Base-by-base conservation (phyloP, 441 rosid species). In the Erodium texanum region DNA sequence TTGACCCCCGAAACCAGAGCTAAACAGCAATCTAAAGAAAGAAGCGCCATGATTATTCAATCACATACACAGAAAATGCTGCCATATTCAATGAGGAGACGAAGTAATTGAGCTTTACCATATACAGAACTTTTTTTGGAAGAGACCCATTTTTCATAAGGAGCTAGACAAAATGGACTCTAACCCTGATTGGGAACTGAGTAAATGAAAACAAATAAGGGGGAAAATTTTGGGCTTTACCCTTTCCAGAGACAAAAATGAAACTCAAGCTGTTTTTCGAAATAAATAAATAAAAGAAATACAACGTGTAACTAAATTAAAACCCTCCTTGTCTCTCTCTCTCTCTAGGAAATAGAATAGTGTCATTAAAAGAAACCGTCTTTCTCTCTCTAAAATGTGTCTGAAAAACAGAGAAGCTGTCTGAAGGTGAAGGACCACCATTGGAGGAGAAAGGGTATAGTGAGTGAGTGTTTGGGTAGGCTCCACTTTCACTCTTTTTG, bases 41-140 rank as follows among this genome's bases (percentile, higher is more conserved):
- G 20, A 71, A 64, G n/a, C 10, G 11, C 61, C 65, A 79, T 66
- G 68, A 71, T 63, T 43, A 64, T 74, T 68, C 70, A 72, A 73
- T 78, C 76, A 71, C 61, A 54, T 6, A 66, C 50, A 66, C 12
- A 45, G 65, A 70, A 68, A 67, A 64, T 50, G 64, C 34, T 79
- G 80, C 78, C 23, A 71, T 78, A 75, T 68, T 66, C 80, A 77
- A 63, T 66, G 77, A 67, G 74, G 71, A 58, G 64, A 50, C 76
- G 72, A 69, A 66, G 80, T 68, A 36, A 71, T 62, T 58, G 68
- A 70, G 76, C 76, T 71, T 71, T 71, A 59, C 82, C 76, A 78
- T 75, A 75, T 74, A 78, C 78, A 77, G 80, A 75, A 62, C 19
- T 78, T 78, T 81, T 82, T 19, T 54, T 80, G 82, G 80, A 34